These are phyloP conservation scores for Leucaena leucocephala DNA, from an alignment of 306 rosid genomes.

Conservation along the genomic window DNA sequence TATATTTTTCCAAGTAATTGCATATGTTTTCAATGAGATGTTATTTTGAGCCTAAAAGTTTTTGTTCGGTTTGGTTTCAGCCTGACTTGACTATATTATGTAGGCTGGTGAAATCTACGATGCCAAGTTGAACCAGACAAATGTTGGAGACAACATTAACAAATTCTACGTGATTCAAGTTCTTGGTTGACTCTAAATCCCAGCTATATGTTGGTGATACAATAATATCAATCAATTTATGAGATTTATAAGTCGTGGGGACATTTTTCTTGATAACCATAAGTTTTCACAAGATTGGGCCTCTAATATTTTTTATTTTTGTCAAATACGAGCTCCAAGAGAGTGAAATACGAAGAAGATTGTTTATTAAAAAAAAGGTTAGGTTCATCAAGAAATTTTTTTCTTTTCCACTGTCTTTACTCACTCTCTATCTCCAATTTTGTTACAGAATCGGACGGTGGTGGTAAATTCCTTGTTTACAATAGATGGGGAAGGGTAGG, in stretches of 20 bases:
- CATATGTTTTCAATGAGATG: background rate
- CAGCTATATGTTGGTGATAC: slow-evolving; percentile 8
- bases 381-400: background rate
- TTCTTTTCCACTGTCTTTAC: slow-evolving; percentile 3
- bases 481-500: slow-evolving; percentile 98
- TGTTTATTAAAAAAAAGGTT: too few species aligned
- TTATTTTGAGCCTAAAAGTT: slow-evolving; percentile 18
- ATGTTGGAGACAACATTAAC: slow-evolving; percentile 79
- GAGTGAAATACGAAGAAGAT: background rate
- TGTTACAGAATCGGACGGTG: slow-evolving; percentile 80
- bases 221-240: background rate
- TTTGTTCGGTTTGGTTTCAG: slow-evolving; percentile 12
- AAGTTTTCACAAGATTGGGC: background rate
- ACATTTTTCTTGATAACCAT: slow-evolving; percentile 2
- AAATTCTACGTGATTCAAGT: slow-evolving; percentile 87
- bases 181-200: slow-evolving; percentile 61
- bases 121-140: slow-evolving; percentile 93
- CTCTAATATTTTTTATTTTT: background rate
- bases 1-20: background rate
- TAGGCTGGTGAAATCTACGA: slow-evolving; percentile 85
- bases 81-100: slow-evolving; percentile 25
- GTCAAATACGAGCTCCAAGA: background rate
- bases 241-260: slow-evolving; percentile 20
- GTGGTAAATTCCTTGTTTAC: slow-evolving; percentile 74
- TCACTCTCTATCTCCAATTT: slow-evolving; percentile 27